Conservation (phyloP, 768 basidiomycete genomes). For the Collybia sordida region DNA sequence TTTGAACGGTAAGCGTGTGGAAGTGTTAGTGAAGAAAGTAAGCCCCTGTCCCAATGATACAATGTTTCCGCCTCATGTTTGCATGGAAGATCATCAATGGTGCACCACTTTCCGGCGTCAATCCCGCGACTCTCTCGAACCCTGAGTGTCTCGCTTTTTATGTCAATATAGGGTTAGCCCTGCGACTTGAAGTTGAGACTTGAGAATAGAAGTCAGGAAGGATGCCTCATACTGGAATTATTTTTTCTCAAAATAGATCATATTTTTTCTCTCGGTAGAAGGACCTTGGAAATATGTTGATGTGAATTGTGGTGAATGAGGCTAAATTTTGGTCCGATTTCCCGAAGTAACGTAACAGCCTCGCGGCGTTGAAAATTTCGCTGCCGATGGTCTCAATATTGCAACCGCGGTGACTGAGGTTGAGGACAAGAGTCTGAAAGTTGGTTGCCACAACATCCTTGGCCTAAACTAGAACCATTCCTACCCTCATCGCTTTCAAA, state of each 20-base stretch:
- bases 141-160: slow-evolving; percentile 70
- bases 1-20: slow-evolving; percentile 78
- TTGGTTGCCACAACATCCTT: no score
- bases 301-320: no score
- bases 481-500: no score
- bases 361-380: no score
- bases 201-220: background rate
- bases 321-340: no score
- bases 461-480: no score
- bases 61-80: slow-evolving; percentile 2
- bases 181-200: slow-evolving; percentile 45
- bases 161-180: slow-evolving; percentile 45
- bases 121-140: slow-evolving; percentile 71
- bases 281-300: no score
- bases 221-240: background rate
- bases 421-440: no score
- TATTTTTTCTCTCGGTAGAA: no score
- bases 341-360: no score
- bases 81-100: slow-evolving; percentile 72
- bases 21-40: slow-evolving; percentile 78
- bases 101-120: slow-evolving; percentile 63
- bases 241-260: background rate
- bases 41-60: slow-evolving; percentile 10
- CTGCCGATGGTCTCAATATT: no score
- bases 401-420: no score